Evolutionary conservation across 139 green algal genomes (phyloP).

Genomic region (Chlamydomonas schloesseri): DNA sequence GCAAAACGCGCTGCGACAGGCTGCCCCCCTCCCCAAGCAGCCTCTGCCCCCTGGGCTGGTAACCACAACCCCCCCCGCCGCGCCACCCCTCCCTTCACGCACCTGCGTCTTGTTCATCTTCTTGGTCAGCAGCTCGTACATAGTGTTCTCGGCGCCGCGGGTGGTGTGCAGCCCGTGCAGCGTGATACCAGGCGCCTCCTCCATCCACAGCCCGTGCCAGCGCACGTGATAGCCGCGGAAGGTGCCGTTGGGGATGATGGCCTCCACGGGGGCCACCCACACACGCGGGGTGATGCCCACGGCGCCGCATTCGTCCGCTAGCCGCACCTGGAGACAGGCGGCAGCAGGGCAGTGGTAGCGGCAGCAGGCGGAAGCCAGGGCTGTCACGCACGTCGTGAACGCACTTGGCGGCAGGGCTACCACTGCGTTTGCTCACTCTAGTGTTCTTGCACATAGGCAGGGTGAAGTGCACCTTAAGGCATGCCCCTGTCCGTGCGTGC

Average conservation of each 20-base stretch:
- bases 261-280: constrained; percentile 31
- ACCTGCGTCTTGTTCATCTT: constrained; percentile 44
- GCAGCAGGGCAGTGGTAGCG: too few species aligned
- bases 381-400: too few species aligned
- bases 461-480: too few species aligned
- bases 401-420: too few species aligned
- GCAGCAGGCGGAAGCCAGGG: too few species aligned
- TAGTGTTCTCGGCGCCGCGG: background rate
- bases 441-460: too few species aligned
- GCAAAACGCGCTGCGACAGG: too few species aligned
- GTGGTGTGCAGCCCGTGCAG: constrained; percentile 18
- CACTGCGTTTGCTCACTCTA: too few species aligned
- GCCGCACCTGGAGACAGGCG: background rate
- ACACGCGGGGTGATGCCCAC: constrained; percentile 27
- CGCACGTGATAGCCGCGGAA: constrained; percentile 30
- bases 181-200: constrained; percentile 41
- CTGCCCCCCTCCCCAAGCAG: too few species aligned
- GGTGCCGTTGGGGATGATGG: constrained; percentile 34
- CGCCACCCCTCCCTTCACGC: background rate
- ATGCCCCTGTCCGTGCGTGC: too few species aligned
- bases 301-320: constrained; percentile 40
- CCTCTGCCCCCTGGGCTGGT: too few species aligned
- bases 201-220: constrained; percentile 43
- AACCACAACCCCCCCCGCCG: background rate
- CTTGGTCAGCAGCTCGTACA: constrained; percentile 20